Evolutionary conservation across 2,329 filamentous ascomycete species (phyloP), one percentile per base, ranked within the genome.

Genomic region (Diaporthe australafricana): DNA sequence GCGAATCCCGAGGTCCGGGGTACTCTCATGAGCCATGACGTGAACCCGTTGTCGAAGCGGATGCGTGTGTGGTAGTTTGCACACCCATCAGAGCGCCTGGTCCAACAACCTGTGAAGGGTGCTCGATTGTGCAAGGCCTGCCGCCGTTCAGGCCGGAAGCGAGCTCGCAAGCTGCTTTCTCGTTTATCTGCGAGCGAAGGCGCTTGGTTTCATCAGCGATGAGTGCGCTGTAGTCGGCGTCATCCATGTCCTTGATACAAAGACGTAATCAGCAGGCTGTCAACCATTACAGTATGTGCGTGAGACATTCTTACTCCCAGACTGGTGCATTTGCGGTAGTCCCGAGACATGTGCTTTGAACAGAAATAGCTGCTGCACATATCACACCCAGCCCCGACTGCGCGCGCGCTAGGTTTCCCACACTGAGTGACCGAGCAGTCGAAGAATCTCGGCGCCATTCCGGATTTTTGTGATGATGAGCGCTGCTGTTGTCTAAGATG

Each of bases 1-100:
- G 71, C 73, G 42, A 70, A 74, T 53, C 75, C 67, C 32, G 74
- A 6, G 50, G 74, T 70, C 11, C 75, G 73, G 30, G 75, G 75
- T 16, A 76, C 74, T 48, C 75, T 38, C 52, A 75, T 27, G 40
- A 76, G 70, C 75, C 74, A 75, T 1, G 75, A 72, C 7, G 72
- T 67, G 32, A 71, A 73, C 12, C 72, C 73, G 53, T 75, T 70
- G 30, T 65, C 38, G 68, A 76, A 75, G 57, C 74, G 74, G 69
- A 76, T 75, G 47, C 75, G 72, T 57, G 71, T 71, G 66, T 76
- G 74, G 45, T 74, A 74, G 69, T 75, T 76, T 47, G 72, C 72
- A 45, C 40, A 45, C 40, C 40, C 40, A 8, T 45, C 40, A 45
- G 40, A 8, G 40, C 12, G 20, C 40, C 40, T 17, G 40, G 14